A percentile compares a stretch with the other conserved stretches of the same genome.
These are phyloP conservation scores for Colletotrichum eleusines DNA, from an alignment of 2,329 filamentous ascomycete species.

Conservation along the genomic window DNA sequence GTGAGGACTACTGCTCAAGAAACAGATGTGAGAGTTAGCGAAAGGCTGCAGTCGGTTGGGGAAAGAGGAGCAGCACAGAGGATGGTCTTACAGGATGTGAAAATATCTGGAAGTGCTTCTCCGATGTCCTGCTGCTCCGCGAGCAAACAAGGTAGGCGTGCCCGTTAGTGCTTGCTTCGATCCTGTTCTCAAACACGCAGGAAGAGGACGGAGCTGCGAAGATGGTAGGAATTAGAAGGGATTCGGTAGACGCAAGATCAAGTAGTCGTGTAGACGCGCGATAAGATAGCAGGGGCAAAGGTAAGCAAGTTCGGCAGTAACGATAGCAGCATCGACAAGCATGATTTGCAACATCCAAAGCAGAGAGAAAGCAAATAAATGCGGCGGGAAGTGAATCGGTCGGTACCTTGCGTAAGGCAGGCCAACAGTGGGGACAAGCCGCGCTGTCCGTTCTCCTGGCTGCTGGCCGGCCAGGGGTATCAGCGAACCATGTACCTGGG, in stretches of 20 bases:
- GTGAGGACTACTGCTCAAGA: constrained; percentile 38
- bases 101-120: not conserved
- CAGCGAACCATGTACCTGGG: constrained; percentile 37
- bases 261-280: not conserved
- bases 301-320: not conserved
- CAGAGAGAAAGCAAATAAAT: constrained; percentile 16
- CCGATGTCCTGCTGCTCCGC: not conserved
- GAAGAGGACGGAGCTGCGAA: not conserved
- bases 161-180: constrained; percentile 3
- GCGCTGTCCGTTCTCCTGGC: constrained; percentile 20
- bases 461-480: constrained; percentile 9
- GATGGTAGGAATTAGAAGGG: constrained; percentile 9
- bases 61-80: not conserved
- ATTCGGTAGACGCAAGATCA: not conserved
- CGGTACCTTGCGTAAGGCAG: constrained; percentile 15
- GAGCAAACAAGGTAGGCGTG: not conserved
- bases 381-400: constrained; percentile 8
- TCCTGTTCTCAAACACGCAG: not conserved
- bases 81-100: not conserved
- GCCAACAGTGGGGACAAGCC: constrained; percentile 9
- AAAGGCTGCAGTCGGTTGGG: constrained; percentile 3
- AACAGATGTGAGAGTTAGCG: constrained; percentile 17
- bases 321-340: constrained; percentile 11
- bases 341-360: constrained; percentile 36
- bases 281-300: not conserved